Evolutionary conservation across 1,284 basidiomycete genomes (phyloP).

Genomic region (Heterobasidion parviporum): DNA sequence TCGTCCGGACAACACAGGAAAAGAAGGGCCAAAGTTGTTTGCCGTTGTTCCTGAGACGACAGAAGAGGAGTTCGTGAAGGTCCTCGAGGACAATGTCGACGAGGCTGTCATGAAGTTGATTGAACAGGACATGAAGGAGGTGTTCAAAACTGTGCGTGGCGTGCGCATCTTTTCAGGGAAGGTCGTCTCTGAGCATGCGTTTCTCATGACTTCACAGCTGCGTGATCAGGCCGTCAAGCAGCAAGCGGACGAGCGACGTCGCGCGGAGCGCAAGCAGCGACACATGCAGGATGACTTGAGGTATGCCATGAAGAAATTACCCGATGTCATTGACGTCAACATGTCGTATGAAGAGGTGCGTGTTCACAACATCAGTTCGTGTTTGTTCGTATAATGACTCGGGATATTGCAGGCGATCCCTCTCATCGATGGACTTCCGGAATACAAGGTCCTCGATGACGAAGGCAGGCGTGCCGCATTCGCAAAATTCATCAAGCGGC

Average conservation of each 20-base stretch:
- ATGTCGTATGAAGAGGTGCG: conserved; percentile 70
- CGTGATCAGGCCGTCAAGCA: conserved; percentile 64
- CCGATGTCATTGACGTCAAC: conserved; percentile 70
- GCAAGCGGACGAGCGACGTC: conserved; percentile 72
- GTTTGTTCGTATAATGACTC: background rate
- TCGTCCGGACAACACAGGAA: background rate
- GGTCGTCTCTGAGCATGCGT: conserved; percentile 3
- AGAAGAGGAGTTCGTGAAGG: conserved; percentile 48
- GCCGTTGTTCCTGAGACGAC: conserved; percentile 48
- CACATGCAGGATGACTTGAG: conserved; percentile 93
- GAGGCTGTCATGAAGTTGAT: conserved; percentile 38
- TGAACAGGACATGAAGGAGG: conserved; percentile 47
- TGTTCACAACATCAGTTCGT: conserved; percentile 1
- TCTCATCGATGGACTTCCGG: conserved; percentile 70
- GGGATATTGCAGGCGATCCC: conserved; percentile 49
- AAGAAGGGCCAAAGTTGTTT: conserved; percentile 33
- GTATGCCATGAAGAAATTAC: conserved; percentile 88
- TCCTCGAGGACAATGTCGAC: conserved; percentile 47
- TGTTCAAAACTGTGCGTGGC: conserved; percentile 54
- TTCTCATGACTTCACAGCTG: conserved; percentile 37
- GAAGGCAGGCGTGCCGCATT: conserved; percentile 76
- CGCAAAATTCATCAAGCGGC: conserved; percentile 77
- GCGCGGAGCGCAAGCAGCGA: conserved; percentile 76
- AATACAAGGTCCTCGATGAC: conserved; percentile 78
- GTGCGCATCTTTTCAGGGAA: background rate